phyloP scores from a whole-genome alignment of 2,329 filamentous ascomycete species.

The Aspergillus cejpii region DNA sequence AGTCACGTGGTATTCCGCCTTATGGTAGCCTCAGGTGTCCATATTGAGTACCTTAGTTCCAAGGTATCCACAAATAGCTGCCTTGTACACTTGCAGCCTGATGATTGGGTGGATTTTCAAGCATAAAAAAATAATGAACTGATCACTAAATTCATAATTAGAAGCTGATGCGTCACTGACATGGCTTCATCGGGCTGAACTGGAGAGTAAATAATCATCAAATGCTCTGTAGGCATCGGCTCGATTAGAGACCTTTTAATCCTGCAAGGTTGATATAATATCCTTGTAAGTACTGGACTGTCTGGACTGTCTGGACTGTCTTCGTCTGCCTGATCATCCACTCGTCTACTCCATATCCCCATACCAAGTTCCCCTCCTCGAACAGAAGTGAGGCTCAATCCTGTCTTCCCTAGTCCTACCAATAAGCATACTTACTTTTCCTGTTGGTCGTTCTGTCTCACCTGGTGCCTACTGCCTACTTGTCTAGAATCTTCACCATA shows the following conservation, averaged over 20 bases:
- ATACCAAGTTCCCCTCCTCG: background rate
- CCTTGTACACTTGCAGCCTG: background rate
- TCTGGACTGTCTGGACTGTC: too few relatives aligned
- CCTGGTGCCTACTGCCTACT: background rate
- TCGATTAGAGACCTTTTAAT: too few relatives aligned
- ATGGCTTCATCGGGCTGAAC: too few relatives aligned
- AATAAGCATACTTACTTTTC: background rate
- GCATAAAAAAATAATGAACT: too few relatives aligned
- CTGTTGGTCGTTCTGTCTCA: background rate
- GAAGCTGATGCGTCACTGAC: too few relatives aligned
- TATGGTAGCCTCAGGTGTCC: conserved; percentile 11
- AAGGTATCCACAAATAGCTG: background rate
- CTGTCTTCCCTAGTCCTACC: background rate
- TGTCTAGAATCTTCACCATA: background rate
- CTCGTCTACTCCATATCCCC: background rate
- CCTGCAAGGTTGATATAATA: too few relatives aligned
- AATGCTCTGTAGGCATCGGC: too few relatives aligned
- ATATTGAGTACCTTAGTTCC: too few relatives aligned
- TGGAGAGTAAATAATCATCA: too few relatives aligned
- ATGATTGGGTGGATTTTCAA: background rate
- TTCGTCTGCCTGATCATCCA: background rate
- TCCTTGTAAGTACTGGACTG: too few relatives aligned
- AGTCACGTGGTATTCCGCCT: conserved; percentile 7
- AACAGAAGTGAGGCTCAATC: background rate
- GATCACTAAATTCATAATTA: too few relatives aligned